A percentile compares a stretch with the other conserved stretches of the same genome.
phyloP scores from a whole-genome alignment of 148 eudicot species.

The Persicaria maculosa region DNA sequence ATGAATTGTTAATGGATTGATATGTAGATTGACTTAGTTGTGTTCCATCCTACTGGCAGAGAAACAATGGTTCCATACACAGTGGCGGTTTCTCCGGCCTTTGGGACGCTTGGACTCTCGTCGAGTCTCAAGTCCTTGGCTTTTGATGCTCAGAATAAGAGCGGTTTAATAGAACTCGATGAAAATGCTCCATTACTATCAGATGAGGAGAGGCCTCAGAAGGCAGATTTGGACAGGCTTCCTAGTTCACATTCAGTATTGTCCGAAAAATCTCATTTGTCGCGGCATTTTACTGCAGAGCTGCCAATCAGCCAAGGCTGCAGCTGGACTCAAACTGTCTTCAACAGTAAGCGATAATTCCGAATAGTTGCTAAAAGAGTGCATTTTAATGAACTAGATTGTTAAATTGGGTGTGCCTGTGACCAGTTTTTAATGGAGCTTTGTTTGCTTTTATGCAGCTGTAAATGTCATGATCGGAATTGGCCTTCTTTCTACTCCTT shows the following conservation, averaged over 20 bases:
- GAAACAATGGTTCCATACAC: conserved; percentile 66
- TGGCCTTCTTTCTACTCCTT: conserved; percentile 82
- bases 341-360: conserved; percentile 47
- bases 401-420: background rate
- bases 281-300: conserved; percentile 53
- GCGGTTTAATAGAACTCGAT: conserved; percentile 28
- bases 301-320: conserved; percentile 65
- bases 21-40: background rate
- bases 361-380: no score
- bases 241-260: conserved; percentile 33
- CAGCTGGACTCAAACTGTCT: conserved; percentile 69
- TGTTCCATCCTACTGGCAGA: conserved; percentile 32
- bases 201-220: conserved; percentile 32
- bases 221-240: conserved; percentile 32
- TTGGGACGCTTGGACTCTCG: conserved; percentile 42
- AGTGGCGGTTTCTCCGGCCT: conserved; percentile 71
- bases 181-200: conserved; percentile 49
- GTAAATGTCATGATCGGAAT: conserved; percentile 86
- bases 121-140: conserved; percentile 26
- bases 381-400: no score
- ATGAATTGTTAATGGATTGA: background rate
- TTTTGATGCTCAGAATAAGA: conserved; percentile 20
- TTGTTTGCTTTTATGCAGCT: conserved; percentile 28
- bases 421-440: background rate
- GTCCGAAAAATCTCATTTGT: conserved; percentile 36